Base-by-base conservation (phyloP, 805 yeast genomes). In the Lipomyces oligophaga region DNA sequence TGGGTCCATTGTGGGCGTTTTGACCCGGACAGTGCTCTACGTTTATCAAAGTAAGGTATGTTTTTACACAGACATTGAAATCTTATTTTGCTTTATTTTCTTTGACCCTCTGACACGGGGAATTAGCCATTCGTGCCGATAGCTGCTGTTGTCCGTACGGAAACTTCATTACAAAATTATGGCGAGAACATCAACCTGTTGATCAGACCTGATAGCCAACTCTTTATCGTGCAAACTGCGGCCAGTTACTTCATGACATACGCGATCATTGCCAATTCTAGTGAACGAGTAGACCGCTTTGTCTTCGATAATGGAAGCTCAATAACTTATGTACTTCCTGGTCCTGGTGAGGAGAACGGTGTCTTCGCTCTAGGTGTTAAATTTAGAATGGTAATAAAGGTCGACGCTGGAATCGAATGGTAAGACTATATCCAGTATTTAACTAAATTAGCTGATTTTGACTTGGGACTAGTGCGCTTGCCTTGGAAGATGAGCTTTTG, bases 131-230 rank as follows among this genome's bases (percentile, higher is more conserved):
- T 71, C 38, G 63, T 74, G 11, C 78, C 80, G 1, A 62, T 78
- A 3, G 72, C 75, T 7, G 69, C 70, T 2, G 78, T 77, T 54
- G 62, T 67, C 5, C 61, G 84, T 44, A 63, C 74, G 0, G 57
- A 58, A 19, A 65, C 67, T 18, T 74, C 80, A 3, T 47, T 79
- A 13, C 63, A 67, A 21, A 63, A 63, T 18, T 74, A 72, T 63
- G 85, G 85, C 0, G 46, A 55, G 6, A 79, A 79, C 59, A 37
- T 57, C 21, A 58, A 63, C 20, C 58, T 77, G 6, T 58, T 60
- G 33, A 61, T 72, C 28, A 65, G 75, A 1, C 72, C 74, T 26
- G 69, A 73, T 25, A 77, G 71, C 52, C 75, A 72, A 34, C 55
- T 67, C 20, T 37, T 66, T 20, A 45, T 62, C 46, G 57, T 62